Percentiles rank a stretch among this genome's conserved stretches.
These are phyloP conservation scores for Glycine tomentella DNA, from an alignment of 306 rosid genomes.

Conservation along the genomic window DNA sequence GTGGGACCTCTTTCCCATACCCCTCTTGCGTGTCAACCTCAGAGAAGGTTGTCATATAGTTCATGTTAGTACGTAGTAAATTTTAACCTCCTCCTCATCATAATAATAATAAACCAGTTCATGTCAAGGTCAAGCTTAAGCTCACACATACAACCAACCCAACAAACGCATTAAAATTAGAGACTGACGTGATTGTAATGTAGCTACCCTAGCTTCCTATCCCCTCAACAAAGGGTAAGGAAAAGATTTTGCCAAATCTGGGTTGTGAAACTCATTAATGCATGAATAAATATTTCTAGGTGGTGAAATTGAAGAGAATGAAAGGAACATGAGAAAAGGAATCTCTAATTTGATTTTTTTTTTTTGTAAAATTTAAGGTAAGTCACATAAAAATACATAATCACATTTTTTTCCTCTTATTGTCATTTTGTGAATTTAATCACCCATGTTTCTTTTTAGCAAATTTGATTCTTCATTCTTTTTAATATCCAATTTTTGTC, in stretches of 20 bases:
- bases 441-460: too few relatives aligned
- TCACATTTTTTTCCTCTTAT: too few relatives aligned
- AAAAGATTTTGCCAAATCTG: slow-evolving; percentile 28
- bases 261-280: background rate
- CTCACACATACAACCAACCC: slow-evolving; percentile 35
- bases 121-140: slow-evolving; percentile 26
- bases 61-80: slow-evolving; percentile 12
- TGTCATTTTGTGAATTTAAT: too few relatives aligned
- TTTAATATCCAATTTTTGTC: too few relatives aligned
- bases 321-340: background rate
- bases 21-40: slow-evolving; percentile 42
- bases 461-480: too few relatives aligned
- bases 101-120: background rate
- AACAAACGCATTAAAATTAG: slow-evolving; percentile 34
- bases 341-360: background rate
- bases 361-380: background rate
- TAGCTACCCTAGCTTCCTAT: background rate
- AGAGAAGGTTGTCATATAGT: background rate
- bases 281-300: background rate
- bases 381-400: background rate
- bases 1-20: slow-evolving; percentile 44
- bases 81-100: slow-evolving; percentile 22
- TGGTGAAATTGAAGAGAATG: background rate
- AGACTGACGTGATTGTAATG: slow-evolving; percentile 13
- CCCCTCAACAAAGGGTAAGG: background rate